Base-by-base conservation (phyloP, 73 alveolate species). In the Urostyla sp. region DNA sequence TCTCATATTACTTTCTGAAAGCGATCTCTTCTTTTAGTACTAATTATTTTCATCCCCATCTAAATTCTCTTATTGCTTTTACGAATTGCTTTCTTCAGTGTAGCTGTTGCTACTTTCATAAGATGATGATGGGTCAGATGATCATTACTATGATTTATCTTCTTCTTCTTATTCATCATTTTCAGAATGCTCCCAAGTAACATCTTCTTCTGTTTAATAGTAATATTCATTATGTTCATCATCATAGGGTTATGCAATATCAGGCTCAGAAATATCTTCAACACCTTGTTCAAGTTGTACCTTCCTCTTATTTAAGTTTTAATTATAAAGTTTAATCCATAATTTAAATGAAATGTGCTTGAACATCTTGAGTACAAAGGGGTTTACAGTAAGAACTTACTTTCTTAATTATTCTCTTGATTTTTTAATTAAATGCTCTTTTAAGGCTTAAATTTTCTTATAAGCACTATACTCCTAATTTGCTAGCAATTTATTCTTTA, bases 281-380 rank as follows among this genome's bases (percentile, higher is more conserved):
- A n/a, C n/a, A n/a, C 21, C 36, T 60, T 63, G 18, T 31, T 63
- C 44, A 23, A 11, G 6, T 10, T 34, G 60, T 63, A 43, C 1
- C 6, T 5, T 23, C 10, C 79, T 63, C 37, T 8, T 11, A 21
- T 16, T 32, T 38, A 6, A 63, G n/a, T 27, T 0, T 52, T 69
- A 46, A 69, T 69, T 69, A 48, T 20, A 69, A 2, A 73, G 50
- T n/a, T 73, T 53, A 10, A 24, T 20, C 85, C 85, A 73, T 1
- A 60, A 73, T 30, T 73, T 73, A 34, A 73, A 73, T 20, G 75
- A 52, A 73, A 73, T 73, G 60, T 53, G 50, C 34, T 73, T 50
- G 32, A 52, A 73, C 85, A 73, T 73, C 37, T 52, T 60, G 2
- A 48, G 5, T 20, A 73, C 43, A 28, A 73, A 73, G 50, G 85